These are phyloP conservation scores for Erodium maritimum DNA, from an alignment of 345 rosid species.

Conservation along the genomic window DNA sequence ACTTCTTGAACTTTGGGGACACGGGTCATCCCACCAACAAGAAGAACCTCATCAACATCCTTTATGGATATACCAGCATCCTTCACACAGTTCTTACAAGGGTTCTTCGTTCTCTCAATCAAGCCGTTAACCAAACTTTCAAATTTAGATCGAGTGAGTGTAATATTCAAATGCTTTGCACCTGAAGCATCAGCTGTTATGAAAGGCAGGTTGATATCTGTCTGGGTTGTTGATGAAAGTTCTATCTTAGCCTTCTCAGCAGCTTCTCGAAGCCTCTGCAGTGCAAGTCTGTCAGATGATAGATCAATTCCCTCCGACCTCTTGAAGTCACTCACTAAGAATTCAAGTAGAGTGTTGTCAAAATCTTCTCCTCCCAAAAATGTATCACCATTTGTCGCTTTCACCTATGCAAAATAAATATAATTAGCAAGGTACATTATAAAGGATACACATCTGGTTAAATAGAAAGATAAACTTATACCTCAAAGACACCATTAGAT, in stretches of 20 bases:
- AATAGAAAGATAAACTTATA: neutral
- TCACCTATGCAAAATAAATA: conserved; percentile 16
- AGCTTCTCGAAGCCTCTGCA: conserved; percentile 32
- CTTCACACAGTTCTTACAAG: conserved; percentile 31
- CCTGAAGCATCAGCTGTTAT: conserved; percentile 32
- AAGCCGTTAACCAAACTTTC: conserved; percentile 19
- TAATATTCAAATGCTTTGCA: conserved; percentile 28
- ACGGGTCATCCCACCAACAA: conserved; percentile 36
- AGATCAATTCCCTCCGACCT: conserved; percentile 24
- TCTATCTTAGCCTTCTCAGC: conserved; percentile 34
- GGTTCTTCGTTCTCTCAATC: conserved; percentile 21
- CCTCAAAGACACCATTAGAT: conserved; percentile 38
- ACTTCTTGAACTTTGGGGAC: conserved; percentile 31
- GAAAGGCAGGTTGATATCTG: conserved; percentile 27
- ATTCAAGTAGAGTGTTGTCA: conserved; percentile 28
- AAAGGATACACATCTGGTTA: neutral
- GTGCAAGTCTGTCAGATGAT: conserved; percentile 23
- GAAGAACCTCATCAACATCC: conserved; percentile 27
- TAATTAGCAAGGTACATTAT: neutral
- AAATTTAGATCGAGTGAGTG: conserved; percentile 24
- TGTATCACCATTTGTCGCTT: conserved; percentile 39
- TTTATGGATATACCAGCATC: conserved; percentile 22
- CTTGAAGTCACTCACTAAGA: conserved; percentile 25
- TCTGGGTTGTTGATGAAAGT: conserved; percentile 29
- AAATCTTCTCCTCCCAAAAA: conserved; percentile 37